phyloP scores from a whole-genome alignment of 2,329 filamentous ascomycete genomes.

The Botrytis fabae region DNA sequence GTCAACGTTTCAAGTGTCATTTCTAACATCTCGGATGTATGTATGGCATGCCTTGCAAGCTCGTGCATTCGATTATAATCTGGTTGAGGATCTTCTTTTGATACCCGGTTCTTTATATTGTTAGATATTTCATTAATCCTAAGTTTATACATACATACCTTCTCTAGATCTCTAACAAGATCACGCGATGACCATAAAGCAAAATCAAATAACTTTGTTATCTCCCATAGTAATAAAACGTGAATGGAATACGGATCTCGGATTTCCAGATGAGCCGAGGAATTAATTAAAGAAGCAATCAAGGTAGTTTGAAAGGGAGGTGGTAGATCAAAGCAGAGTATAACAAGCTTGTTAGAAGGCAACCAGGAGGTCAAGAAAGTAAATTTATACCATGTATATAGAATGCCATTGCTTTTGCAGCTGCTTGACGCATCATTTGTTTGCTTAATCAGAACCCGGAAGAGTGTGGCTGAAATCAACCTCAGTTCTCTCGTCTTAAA shows the following conservation, averaged over 20 bases:
- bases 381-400: constrained; percentile 15
- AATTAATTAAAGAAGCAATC: not conserved
- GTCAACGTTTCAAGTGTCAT: constrained; percentile 11
- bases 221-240: constrained; percentile 11
- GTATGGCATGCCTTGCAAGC: constrained; percentile 17
- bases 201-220: constrained; percentile 15
- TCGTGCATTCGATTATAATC: constrained; percentile 16
- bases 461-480: constrained; percentile 7
- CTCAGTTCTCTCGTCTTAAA: not conserved
- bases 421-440: not conserved
- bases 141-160: not conserved
- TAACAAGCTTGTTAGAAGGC: constrained; percentile 1
- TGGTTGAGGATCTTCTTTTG: constrained; percentile 7
- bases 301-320: not conserved
- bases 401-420: not conserved
- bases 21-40: constrained; percentile 13
- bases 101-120: not conserved
- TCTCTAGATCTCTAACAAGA: constrained; percentile 14
- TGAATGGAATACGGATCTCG: constrained; percentile 14
- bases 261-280: not conserved
- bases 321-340: constrained; percentile 6
- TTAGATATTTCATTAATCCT: not conserved
- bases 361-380: constrained; percentile 16
- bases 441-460: constrained; percentile 12
- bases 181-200: constrained; percentile 8